Evolutionary conservation across 202 grass and related monocot genomes (phyloP).

Genomic region (Schoenoplectus triqueter): DNA sequence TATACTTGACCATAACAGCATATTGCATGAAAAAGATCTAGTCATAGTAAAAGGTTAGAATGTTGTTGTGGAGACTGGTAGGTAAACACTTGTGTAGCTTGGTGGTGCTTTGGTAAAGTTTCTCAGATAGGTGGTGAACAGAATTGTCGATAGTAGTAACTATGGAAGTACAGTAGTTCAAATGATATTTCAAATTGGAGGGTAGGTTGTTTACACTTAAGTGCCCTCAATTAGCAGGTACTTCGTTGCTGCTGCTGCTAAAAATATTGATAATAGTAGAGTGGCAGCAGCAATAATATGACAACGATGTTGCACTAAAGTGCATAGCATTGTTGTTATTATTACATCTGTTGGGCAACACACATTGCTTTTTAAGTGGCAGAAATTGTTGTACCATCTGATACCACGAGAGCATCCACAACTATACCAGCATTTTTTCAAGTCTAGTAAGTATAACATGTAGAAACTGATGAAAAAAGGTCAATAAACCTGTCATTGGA

Average conservation of each 20-base stretch:
- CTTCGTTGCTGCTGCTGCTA: not conserved
- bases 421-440: not conserved
- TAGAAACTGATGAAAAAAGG: not conserved
- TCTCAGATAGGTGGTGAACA: not conserved
- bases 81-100: not conserved
- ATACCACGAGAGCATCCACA: not conserved
- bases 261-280: constrained; percentile 3
- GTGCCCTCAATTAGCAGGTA: not conserved
- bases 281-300: constrained; percentile 10
- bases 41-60: not conserved
- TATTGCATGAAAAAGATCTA: not conserved
- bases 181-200: not conserved
- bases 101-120: constrained; percentile 10
- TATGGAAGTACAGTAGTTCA: not conserved
- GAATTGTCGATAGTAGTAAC: not conserved
- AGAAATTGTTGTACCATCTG: not conserved
- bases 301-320: not conserved
- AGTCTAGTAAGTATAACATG: not conserved
- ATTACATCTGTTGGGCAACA: not conserved
- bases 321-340: not conserved
- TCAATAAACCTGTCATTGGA: not conserved
- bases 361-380: not conserved
- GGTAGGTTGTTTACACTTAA: not conserved
- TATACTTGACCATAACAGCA: not conserved
- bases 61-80: not conserved